These are phyloP conservation scores for Xylaria sp. DNA, from an alignment of 2,329 filamentous ascomycete genomes.

Conservation along the genomic window DNA sequence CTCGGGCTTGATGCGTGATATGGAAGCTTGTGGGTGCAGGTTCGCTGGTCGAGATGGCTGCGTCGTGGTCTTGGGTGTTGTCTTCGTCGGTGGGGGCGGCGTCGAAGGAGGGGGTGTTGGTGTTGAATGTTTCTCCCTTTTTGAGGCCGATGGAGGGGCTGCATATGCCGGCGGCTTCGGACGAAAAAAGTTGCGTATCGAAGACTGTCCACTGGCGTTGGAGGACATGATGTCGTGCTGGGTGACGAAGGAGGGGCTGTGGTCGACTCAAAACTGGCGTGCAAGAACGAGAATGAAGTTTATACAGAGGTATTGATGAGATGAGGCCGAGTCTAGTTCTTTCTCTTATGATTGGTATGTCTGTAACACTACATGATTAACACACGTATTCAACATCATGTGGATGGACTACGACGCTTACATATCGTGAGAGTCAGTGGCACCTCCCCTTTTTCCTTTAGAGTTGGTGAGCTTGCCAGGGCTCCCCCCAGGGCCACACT, in stretches of 20 bases:
- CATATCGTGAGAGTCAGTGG: background rate
- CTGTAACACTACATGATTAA: background rate
- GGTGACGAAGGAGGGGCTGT: background rate
- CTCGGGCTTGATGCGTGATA: conserved; percentile 60
- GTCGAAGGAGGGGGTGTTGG: conserved; percentile 35
- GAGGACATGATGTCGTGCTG: conserved; percentile 50
- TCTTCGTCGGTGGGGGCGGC: conserved; percentile 16
- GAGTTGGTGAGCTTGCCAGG: conserved; percentile 7
- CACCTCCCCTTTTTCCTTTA: background rate
- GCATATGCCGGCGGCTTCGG: conserved; percentile 59
- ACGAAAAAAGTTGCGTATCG: conserved; percentile 73
- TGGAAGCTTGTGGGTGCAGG: conserved; percentile 61
- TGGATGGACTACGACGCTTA: background rate
- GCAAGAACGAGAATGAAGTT: conserved; percentile 1
- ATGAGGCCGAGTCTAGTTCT: background rate
- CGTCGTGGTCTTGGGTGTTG: conserved; percentile 38
- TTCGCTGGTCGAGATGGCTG: conserved; percentile 46
- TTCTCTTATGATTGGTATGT: background rate
- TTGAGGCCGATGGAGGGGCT: conserved; percentile 51
- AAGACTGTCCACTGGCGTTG: conserved; percentile 57
- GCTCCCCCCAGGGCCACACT: background rate
- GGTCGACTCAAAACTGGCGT: background rate
- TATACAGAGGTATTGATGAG: background rate
- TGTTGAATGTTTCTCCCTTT: conserved; percentile 19
- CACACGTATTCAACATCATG: background rate